phyloP scores from a whole-genome alignment of 306 rosid species.

The Vicia sativa region DNA sequence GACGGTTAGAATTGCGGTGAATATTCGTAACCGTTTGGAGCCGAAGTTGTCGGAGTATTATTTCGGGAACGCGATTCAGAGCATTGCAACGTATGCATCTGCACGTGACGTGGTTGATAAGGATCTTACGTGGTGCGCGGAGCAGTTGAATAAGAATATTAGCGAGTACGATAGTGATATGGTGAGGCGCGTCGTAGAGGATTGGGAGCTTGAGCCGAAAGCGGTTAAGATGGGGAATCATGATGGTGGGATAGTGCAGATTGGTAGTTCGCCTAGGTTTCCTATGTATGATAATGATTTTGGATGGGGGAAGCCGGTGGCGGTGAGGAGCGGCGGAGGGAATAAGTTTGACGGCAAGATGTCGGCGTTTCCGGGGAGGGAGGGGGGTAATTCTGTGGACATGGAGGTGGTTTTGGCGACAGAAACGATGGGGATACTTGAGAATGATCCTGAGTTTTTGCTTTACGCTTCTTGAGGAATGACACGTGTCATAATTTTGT shows the following conservation, averaged over 20 bases:
- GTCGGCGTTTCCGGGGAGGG: conserved; percentile 76
- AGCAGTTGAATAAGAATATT: conserved; percentile 62
- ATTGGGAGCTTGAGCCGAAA: conserved; percentile 75
- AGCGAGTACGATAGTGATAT: conserved; percentile 57
- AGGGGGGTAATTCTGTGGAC: conserved; percentile 64
- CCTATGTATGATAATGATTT: conserved; percentile 95
- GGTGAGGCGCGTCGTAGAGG: conserved; percentile 59
- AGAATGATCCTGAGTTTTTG: conserved; percentile 77
- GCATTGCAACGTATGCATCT: conserved; percentile 53
- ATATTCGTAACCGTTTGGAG: conserved; percentile 68
- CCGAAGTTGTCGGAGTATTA: conserved; percentile 63
- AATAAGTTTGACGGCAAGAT: conserved; percentile 91
- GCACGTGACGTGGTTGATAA: conserved; percentile 52
- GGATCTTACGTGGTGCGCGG: conserved; percentile 77
- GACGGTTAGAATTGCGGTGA: conserved; percentile 81
- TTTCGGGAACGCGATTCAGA: conserved; percentile 88
- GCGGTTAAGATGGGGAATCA: conserved; percentile 69
- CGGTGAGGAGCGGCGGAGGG: conserved; percentile 72
- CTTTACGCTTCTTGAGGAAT: conserved; percentile 46
- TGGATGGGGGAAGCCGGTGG: conserved; percentile 87
- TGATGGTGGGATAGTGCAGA: conserved; percentile 75
- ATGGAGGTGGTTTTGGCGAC: conserved; percentile 77
- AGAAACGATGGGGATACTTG: conserved; percentile 66
- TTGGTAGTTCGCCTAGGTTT: conserved; percentile 90
- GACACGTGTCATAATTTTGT: neutral